A percentile compares a stretch with the other conserved stretches of the same genome.
Evolutionary conservation across 306 rosid genomes (phyloP).

Genomic region (Acacia confusa): DNA sequence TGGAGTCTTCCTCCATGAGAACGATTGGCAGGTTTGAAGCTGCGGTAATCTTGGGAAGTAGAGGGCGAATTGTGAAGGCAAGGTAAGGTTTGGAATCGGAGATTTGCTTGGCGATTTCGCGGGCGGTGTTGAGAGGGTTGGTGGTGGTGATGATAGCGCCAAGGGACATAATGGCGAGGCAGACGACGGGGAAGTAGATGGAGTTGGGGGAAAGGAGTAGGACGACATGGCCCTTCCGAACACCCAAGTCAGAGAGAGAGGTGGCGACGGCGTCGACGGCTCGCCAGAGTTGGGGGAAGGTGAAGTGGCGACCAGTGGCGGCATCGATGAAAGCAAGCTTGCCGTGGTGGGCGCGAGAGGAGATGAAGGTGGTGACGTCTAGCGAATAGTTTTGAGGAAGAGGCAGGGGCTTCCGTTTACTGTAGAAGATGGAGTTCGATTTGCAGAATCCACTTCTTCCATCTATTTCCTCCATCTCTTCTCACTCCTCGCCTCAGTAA

Average conservation of each 20-base stretch:
- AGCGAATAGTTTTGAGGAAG: constrained; percentile 58
- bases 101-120: constrained; percentile 80
- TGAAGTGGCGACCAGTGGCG: constrained; percentile 64
- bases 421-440: constrained; percentile 64
- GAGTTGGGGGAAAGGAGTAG: constrained; percentile 86
- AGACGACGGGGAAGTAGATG: constrained; percentile 71
- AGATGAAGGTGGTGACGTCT: constrained; percentile 76
- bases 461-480: constrained; percentile 32
- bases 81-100: constrained; percentile 67
- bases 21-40: constrained; percentile 52
- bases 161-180: constrained; percentile 85
- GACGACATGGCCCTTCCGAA: constrained; percentile 73
- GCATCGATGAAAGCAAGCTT: constrained; percentile 76
- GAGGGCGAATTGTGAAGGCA: constrained; percentile 66
- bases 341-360: constrained; percentile 75
- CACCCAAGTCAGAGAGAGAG: constrained; percentile 61
- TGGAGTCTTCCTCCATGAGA: constrained; percentile 46
- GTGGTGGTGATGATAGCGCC: constrained; percentile 92
- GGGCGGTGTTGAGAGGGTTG: constrained; percentile 80
- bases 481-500: background rate
- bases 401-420: constrained; percentile 58
- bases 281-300: constrained; percentile 64
- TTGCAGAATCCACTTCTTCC: constrained; percentile 41
- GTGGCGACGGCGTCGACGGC: constrained; percentile 59
- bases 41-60: constrained; percentile 54